phyloP scores from a whole-genome alignment of 768 basidiomycete genomes.

The Tulasnella calospora region DNA sequence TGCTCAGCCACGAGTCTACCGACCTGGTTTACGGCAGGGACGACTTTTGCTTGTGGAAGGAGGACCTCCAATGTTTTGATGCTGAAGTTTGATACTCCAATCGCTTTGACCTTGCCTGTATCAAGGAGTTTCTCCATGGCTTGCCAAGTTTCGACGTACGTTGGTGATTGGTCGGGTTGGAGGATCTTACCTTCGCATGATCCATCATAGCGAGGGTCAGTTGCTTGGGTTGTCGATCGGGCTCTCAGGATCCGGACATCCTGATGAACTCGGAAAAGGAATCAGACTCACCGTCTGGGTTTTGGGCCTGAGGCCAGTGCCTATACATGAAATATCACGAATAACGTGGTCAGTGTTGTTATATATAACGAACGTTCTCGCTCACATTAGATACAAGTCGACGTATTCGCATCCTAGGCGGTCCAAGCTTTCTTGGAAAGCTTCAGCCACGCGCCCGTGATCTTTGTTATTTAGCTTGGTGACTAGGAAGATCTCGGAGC shows the following conservation, averaged over 20 bases:
- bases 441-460: constrained; percentile 41
- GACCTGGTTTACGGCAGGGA: constrained; percentile 69
- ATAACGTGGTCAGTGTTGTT: not conserved
- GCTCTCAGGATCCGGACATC: not conserved
- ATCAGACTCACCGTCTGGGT: not conserved
- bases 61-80: constrained; percentile 61
- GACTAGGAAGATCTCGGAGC: constrained; percentile 32
- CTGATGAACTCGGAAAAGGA: not conserved
- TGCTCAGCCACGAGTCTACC: not conserved
- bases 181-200: constrained; percentile 4
- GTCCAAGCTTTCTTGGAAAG: constrained; percentile 43
- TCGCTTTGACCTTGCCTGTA: constrained; percentile 45
- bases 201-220: not conserved
- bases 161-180: constrained; percentile 32
- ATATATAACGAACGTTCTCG: not conserved
- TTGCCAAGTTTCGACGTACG: constrained; percentile 77
- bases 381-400: constrained; percentile 44
- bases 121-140: constrained; percentile 67
- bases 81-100: constrained; percentile 70
- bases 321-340: not conserved
- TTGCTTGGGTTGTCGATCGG: not conserved
- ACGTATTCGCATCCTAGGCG: constrained; percentile 46
- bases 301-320: constrained; percentile 39
- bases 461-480: constrained; percentile 34
- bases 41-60: constrained; percentile 62